Base-by-base conservation (phyloP, 2,329 filamentous ascomycete species). In the Sporothrix variecibatus region DNA sequence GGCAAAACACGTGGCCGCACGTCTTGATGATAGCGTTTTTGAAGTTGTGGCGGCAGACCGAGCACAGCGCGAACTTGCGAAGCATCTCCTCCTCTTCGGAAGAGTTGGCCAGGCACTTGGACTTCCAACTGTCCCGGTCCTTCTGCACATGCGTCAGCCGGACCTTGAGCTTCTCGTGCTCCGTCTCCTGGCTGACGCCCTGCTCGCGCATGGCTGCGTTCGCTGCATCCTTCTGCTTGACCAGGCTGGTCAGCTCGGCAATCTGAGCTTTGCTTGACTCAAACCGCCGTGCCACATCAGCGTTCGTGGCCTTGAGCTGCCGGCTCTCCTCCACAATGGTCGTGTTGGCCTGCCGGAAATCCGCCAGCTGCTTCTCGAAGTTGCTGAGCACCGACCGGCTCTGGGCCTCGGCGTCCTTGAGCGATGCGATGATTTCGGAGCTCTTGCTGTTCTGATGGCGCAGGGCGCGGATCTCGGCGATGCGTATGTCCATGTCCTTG, bases 1-100 rank as follows among this genome's bases (percentile, higher is more conserved):
- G 91, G 87, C 96, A 99, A 82, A 98, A 97, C 68, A 97, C 89
- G 82, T 99, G 96, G 1, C 96, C 96, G 82, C 96, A 99, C 0
- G 93, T 94, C 84, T 96, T 97, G 81, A 99, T 88, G 11, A 92
- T 92, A 0, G 95, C 97, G 80, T 98, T 94, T 83, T 98, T 98
- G 85, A 98, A 95, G 78, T 95, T 94, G 79, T 90, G 92, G 78
- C 94, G 93, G 85, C 97, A 99, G 70, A 98, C 93, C 12, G 94
- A 94, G 85, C 96, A 99, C 71, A 97, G 90, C 43, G 93, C 92
- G 82, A 96, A 88, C 79, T 88, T 87, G 82, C 95, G 89, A 79
- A 98, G 87, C 86, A 94, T 92, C 80, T 95, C 93, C 80, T 94
- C 93, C 78, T 95, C 93, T 46, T 93, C 91, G 17, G 92, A 94